phyloP scores from a whole-genome alignment of 805 yeast genomes.

The Isabelozyma rhagii region DNA sequence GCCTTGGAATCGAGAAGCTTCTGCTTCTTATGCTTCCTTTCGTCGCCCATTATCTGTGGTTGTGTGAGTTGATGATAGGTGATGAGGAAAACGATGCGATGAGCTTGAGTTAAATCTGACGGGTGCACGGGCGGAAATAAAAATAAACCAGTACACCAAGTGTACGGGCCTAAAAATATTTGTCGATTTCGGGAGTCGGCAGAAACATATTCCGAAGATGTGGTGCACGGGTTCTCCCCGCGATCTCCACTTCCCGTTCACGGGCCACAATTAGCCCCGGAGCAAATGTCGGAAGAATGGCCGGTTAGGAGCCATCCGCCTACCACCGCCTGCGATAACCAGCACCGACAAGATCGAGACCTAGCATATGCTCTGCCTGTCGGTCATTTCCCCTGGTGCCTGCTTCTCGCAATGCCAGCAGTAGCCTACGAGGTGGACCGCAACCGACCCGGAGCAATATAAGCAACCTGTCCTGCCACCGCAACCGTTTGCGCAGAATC shows the following conservation, averaged over 20 bases:
- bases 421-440: too few species aligned
- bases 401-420: too few species aligned
- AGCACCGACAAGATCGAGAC: neutral
- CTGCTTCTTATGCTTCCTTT: conserved; percentile 49
- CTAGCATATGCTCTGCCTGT: too few species aligned
- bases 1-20: conserved; percentile 49
- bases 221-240: neutral
- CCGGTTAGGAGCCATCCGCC: neutral
- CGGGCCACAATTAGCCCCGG: neutral
- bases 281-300: neutral
- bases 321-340: neutral
- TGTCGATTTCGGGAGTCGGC: too few species aligned
- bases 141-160: too few species aligned
- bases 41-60: conserved; percentile 12
- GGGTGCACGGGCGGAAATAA: neutral
- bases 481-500: too few species aligned
- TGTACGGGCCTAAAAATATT: neutral
- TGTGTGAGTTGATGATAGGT: neutral
- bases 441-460: too few species aligned
- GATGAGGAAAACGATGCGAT: neutral
- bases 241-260: too few species aligned
- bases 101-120: neutral
- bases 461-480: too few species aligned
- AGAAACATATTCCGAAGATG: too few species aligned
- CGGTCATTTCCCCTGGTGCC: too few species aligned